Evolutionary conservation across 2,329 filamentous ascomycete species (phyloP).

Genomic region (Aureobasidium zeae): DNA sequence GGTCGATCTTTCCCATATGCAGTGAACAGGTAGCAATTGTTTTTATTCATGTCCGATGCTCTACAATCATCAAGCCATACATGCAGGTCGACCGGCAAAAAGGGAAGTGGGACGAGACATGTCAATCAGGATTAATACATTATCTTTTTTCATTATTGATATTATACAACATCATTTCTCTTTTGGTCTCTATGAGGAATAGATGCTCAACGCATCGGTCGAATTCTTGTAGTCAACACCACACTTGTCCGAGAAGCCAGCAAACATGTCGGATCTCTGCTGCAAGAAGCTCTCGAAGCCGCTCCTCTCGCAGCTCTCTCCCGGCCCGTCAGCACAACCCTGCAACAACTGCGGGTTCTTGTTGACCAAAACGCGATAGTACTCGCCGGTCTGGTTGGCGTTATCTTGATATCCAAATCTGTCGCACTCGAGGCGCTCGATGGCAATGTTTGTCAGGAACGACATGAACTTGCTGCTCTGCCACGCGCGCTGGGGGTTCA

Average conservation of each 20-base stretch:
- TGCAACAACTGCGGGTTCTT: constrained; percentile 41
- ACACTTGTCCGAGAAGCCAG: constrained; percentile 36
- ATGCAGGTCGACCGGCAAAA: not conserved
- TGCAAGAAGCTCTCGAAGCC: constrained; percentile 37
- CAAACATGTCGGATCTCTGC: constrained; percentile 35
- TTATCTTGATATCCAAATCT: constrained; percentile 45
- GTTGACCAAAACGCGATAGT: constrained; percentile 45
- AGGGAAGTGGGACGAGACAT: not conserved
- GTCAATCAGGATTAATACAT: not conserved
- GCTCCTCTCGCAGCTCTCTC: constrained; percentile 40
- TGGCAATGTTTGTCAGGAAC: constrained; percentile 56
- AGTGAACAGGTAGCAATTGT: too few species aligned
- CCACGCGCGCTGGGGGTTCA: constrained; percentile 57
- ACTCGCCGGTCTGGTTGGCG: constrained; percentile 37
- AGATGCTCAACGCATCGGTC: constrained; percentile 32
- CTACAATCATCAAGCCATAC: too few species aligned
- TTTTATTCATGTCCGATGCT: too few species aligned
- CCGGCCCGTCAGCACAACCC: constrained; percentile 42
- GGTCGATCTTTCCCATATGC: too few species aligned
- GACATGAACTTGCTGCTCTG: constrained; percentile 53
- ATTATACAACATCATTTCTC: not conserved
- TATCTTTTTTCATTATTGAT: constrained; percentile 4
- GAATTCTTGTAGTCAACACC: constrained; percentile 36
- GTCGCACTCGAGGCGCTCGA: constrained; percentile 57
- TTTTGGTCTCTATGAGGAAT: constrained; percentile 14